A percentile compares a stretch with the other conserved stretches of the same genome.
Conservation (phyloP, 805 yeast species). For the Lipomyces starkeyi region DNA sequence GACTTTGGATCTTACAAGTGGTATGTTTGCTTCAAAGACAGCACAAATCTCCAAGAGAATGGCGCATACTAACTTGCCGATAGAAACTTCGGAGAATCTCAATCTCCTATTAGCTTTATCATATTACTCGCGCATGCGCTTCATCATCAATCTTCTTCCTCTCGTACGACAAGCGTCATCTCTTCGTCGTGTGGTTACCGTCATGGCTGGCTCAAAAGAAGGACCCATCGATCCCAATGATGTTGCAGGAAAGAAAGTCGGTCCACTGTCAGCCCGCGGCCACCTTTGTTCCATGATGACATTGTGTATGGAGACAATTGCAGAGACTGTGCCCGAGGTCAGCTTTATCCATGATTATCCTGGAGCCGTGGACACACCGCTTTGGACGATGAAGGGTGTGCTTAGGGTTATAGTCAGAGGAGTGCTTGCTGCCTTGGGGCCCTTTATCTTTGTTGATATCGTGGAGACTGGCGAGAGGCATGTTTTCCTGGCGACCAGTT, state of each 20-base stretch:
- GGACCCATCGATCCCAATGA: slow-evolving; percentile 6
- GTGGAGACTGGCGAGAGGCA: slow-evolving; percentile 9
- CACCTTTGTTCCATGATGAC: slow-evolving; percentile 6
- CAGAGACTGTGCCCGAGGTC: slow-evolving; percentile 3
- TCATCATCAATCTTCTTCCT: slow-evolving; percentile 8
- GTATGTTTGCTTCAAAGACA: slow-evolving; percentile 4
- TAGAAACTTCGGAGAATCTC: slow-evolving; percentile 1
- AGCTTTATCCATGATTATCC: slow-evolving; percentile 10
- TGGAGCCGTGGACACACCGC: slow-evolving; percentile 8
- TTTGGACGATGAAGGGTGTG: background rate
- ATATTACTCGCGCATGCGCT: slow-evolving; percentile 10
- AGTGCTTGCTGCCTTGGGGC: background rate
- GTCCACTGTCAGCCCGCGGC: background rate
- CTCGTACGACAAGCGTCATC: slow-evolving; percentile 1
- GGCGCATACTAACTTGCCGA: background rate
- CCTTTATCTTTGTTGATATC: slow-evolving; percentile 8
- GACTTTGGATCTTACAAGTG: background rate
- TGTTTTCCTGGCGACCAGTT: slow-evolving; percentile 9
- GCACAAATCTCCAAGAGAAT: background rate
- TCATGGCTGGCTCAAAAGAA: slow-evolving; percentile 6
- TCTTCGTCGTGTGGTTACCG: slow-evolving; percentile 12
- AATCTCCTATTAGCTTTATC: background rate
- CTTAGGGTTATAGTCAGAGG: background rate
- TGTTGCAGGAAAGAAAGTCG: background rate
- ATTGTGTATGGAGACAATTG: slow-evolving; percentile 2